phyloP scores from a whole-genome alignment of 768 basidiomycete genomes.

The Rubroboletus pulcherrimus region DNA sequence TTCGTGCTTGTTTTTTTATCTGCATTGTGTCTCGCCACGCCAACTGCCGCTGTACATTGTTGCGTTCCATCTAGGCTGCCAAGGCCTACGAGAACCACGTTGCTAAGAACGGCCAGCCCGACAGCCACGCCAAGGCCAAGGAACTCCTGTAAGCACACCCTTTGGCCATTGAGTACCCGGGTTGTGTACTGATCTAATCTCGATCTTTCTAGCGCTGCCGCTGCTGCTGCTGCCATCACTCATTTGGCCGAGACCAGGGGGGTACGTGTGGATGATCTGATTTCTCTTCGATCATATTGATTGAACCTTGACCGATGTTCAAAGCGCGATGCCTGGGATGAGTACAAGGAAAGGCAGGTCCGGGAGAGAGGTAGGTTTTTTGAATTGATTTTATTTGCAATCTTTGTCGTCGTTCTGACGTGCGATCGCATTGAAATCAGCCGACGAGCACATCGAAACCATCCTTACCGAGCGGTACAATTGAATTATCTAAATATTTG shows the following conservation, averaged over 20 bases:
- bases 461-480: background rate
- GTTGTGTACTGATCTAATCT: background rate
- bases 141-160: conserved; percentile 14
- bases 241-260: conserved; percentile 20
- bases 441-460: background rate
- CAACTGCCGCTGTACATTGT: background rate
- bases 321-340: conserved; percentile 7
- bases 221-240: conserved; percentile 3
- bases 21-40: background rate
- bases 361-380: background rate
- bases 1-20: conserved; percentile 1
- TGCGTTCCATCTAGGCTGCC: conserved; percentile 5
- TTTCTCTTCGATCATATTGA: background rate
- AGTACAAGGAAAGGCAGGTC: background rate
- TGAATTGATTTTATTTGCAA: background rate
- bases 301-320: background rate
- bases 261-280: background rate
- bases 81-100: conserved; percentile 19
- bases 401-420: background rate
- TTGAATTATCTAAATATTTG: background rate
- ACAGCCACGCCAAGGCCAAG: conserved; percentile 21
- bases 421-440: background rate
- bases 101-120: conserved; percentile 15
- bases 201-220: conserved; percentile 5
- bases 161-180: background rate